Evolutionary conservation across 768 basidiomycete species (phyloP).

Genomic region (Mycena leptocephala): DNA sequence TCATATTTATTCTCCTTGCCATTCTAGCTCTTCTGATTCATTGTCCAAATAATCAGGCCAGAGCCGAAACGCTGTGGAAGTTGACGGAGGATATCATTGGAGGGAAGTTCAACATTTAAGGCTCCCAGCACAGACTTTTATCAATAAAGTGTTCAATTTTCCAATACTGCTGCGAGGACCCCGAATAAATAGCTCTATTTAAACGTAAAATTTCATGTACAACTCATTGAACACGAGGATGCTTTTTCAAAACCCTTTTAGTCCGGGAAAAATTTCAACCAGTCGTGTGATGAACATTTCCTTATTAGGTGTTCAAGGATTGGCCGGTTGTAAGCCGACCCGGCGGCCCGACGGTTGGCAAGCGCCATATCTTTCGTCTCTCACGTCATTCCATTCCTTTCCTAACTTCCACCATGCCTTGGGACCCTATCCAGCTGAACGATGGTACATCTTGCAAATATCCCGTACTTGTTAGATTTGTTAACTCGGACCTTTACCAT

Average conservation of each 20-base stretch:
- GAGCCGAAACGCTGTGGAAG: slow-evolving; percentile 9
- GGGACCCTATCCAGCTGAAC: slow-evolving; percentile 71
- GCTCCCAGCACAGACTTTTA: too few relatives aligned
- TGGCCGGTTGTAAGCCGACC: neutral
- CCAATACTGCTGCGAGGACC: too few relatives aligned
- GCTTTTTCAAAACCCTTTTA: too few relatives aligned
- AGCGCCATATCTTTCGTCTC: neutral
- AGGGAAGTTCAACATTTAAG: slow-evolving; percentile 7
- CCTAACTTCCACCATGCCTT: slow-evolving; percentile 61
- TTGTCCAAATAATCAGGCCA: neutral
- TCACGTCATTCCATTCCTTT: neutral
- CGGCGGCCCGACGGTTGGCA: too few relatives aligned
- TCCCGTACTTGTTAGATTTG: too few relatives aligned
- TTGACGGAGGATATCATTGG: slow-evolving; percentile 22
- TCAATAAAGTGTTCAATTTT: too few relatives aligned
- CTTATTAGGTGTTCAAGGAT: neutral
- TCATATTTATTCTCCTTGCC: neutral
- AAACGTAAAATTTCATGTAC: too few relatives aligned
- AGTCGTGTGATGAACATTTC: neutral
- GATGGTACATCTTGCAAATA: slow-evolving; percentile 59
- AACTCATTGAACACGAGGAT: too few relatives aligned
- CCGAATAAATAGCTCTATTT: too few relatives aligned
- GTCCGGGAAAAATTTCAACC: too few relatives aligned
- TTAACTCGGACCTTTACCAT: neutral
- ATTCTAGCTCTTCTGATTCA: neutral